A percentile compares a stretch with the other conserved stretches of the same genome.
phyloP scores from a whole-genome alignment of 148 eudicot species.

The Vaccinium darrowii region DNA sequence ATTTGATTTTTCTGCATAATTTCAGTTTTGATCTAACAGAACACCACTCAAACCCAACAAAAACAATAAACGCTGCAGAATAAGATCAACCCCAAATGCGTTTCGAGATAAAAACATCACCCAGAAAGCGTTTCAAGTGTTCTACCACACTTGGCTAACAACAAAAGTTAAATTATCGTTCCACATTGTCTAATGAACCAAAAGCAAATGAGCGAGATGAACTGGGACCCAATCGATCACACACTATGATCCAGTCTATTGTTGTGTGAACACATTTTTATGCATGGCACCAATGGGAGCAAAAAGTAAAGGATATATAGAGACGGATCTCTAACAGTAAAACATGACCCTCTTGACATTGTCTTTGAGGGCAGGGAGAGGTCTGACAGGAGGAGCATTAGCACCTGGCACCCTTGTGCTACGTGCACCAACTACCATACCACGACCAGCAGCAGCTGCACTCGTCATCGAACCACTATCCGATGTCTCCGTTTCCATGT shows the following conservation, averaged over 20 bases:
- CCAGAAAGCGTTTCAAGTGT: not conserved
- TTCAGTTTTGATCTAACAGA: no score
- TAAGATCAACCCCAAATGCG: not conserved
- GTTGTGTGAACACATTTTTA: not conserved
- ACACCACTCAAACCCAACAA: not conserved
- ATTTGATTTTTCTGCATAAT: no score
- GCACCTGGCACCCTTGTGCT: constrained; percentile 44
- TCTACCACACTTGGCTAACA: not conserved
- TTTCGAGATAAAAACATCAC: not conserved
- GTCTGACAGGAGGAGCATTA: constrained; percentile 60
- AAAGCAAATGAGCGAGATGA: not conserved
- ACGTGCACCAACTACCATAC: constrained; percentile 35
- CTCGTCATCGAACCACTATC: constrained; percentile 64
- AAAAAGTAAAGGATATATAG: not conserved
- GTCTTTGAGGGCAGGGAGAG: constrained; percentile 69
- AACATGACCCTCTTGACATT: constrained; percentile 73
- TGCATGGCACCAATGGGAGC: not conserved
- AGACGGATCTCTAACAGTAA: constrained; percentile 35
- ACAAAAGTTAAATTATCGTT: not conserved
- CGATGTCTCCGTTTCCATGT: constrained; percentile 69
- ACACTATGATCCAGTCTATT: not conserved
- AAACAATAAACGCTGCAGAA: not conserved
- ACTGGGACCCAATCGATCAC: not conserved
- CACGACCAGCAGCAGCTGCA: constrained; percentile 44
- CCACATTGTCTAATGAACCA: not conserved